Base-by-base conservation (phyloP, 2,329 filamentous ascomycete species). In the Trichoderma pleuroti region DNA sequence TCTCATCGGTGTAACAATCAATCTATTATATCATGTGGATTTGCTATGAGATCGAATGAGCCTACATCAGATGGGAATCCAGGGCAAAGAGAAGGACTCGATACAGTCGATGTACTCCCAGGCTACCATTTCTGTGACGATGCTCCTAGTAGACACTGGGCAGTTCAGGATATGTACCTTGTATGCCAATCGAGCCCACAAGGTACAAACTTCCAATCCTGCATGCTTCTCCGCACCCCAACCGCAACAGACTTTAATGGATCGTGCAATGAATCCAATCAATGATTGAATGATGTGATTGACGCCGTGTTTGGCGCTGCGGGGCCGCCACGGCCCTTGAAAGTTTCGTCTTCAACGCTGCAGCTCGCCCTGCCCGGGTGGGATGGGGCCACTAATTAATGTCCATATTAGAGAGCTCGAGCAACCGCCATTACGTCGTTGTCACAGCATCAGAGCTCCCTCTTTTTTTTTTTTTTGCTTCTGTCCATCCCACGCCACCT, bases 351-450 rank as follows among this genome's bases (percentile, higher is more conserved):
- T 62, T 63, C 65, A 46, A 14, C 32, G 14, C 46, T 52, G n/a
- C 16, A 49, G 42, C n/a, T 42, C 39, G 61, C 61, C 61, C 61
- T 49, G 64, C 34, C 30, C 26, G 5, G 5, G 5, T 28, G 26
- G 32, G 24, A 56, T 52, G 56, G 56, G 52, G 46, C 56, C 46
- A 36, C 56, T 68, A 60, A 49, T 14, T 8, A 42, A 42, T 21
- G 34, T 32, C 5, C 3, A 28, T 28, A 28, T 5, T 4, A 5
- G 3, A 36, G 46, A 34, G 60, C 32, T 39, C 34, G 32, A 34
- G 16, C 32, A 39, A 30, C 56, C 8, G 67, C 57, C 18, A 70
- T 70, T 57, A 63, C 67, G 67, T 64, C 59, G 67, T 63, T 18
- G 39, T 46, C 18, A 54, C 39, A 60, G 39, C 65, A 68, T 16